Base-by-base conservation (phyloP, 2,329 filamentous ascomycete species). In the Lachnum nothofagi region DNA sequence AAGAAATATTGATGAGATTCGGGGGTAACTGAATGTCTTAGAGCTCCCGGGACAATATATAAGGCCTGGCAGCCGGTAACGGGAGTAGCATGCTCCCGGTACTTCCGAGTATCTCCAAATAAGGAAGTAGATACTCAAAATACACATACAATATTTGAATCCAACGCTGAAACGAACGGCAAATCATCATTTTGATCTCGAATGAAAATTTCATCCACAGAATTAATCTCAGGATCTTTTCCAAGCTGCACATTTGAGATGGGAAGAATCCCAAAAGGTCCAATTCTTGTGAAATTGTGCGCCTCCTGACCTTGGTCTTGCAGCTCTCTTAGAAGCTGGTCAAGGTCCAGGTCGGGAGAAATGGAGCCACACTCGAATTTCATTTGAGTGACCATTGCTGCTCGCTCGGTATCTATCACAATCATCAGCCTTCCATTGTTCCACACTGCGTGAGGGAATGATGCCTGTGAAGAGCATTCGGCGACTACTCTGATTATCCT, bases 191-290 rank as follows among this genome's bases (percentile, higher is more conserved):
- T n/a, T n/a, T n/a, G n/a, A n/a, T n/a, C n/a, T n/a, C n/a, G n/a
- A n/a, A n/a, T n/a, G n/a, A n/a, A n/a, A n/a, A n/a, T 25, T 4
- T 44, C 5, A 14, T 44, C 49, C 6, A 40, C 22, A 44, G 7
- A 22, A 14, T 44, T 33, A 22, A 22, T 17, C 25, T 47, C 25
- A 10, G 34, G n/a, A 19, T 34, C 37, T 8, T 31, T 5, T 22
- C 19, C 3, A 25, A 17, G 17, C 5, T 23, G 20, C 12, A 20
- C 2, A 20, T 40, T 23, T 14, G 22, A 35, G 19, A 44, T 20
- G 8, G 45, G 42, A 27, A 52, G 38, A 10, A 52, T 45, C 23
- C 49, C 46, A 33, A 52, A 52, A 34, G 49, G 49, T 14, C 49
- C 49, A 16, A 52, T 52, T 12, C 39, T 41, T 12, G 35, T 42